Base-by-base conservation (phyloP, 306 rosid species). In the Morella rubra region DNA sequence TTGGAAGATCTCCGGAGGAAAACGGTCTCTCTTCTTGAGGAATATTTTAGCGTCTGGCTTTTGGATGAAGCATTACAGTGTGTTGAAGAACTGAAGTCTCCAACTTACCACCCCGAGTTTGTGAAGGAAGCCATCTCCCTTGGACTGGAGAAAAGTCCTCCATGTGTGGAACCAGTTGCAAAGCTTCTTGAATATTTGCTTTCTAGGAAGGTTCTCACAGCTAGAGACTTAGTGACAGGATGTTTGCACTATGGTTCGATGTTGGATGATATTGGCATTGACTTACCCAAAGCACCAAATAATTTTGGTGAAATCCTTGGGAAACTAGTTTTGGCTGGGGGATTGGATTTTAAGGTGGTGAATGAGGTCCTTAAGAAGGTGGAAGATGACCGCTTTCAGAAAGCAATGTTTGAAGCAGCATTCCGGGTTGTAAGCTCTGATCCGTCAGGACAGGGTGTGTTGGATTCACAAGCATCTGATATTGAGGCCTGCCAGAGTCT, bases 21-120 rank as follows among this genome's bases (percentile, higher is more conserved):
- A 77, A 91, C 97, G 0, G 67, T 78, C 42, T 81, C 93, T 60
- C 96, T 96, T 80, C 82, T 96, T 77, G 94, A 96, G 76, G 97
- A 93, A 71, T 96, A 91, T 81, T 96, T 93, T 80, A 68, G 78
- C 73, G 54, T 96, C n/a, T 73, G 81, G 76, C 76, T 91, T 24
- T 78, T 93, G 84, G 97, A 91, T 2, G 99, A 96, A 89, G 98
- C 99, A 11, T 76, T 89, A 64, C 91, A 79, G 82, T 91, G 97
- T 19, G 91, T 96, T 88, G 98, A 91, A 89, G 99, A 96, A 76
- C 88, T 96, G 5, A 87, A 82, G 44, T 65, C 91, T 27, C 96
- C 98, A n/a, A 76, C 85, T 58, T 90, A 88, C 85, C 78, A 93
- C 78, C 90, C 91, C 3, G 98, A 96, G 87, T 46, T 96, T 82